Percentiles rank a stretch among this genome's conserved stretches.
Evolutionary conservation across 306 rosid species (phyloP).

Genomic region (Clitoria ternatea): DNA sequence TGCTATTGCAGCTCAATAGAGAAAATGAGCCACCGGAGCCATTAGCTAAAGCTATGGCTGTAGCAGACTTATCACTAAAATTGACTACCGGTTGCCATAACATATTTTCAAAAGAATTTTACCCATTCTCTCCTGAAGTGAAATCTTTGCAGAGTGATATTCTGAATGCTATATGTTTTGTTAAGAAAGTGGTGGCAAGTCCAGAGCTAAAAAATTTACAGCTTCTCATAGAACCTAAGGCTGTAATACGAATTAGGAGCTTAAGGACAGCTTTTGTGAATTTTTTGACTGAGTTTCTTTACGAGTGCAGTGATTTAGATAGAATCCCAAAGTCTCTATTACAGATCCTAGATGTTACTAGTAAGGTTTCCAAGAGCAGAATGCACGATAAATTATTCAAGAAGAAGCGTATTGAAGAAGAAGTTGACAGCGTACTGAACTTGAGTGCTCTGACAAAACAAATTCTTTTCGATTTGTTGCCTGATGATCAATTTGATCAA

Average conservation of each 20-base stretch:
- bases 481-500: constrained; percentile 46
- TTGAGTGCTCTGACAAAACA: constrained; percentile 74
- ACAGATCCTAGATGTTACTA: constrained; percentile 47
- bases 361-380: constrained; percentile 32
- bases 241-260: constrained; percentile 38
- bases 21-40: constrained; percentile 53
- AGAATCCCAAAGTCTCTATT: constrained; percentile 49
- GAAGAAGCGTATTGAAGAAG: constrained; percentile 53
- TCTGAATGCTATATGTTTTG: constrained; percentile 58
- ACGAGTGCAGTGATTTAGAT: constrained; percentile 67
- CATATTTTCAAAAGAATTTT: constrained; percentile 40
- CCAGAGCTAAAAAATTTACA: constrained; percentile 48
- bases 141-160: constrained; percentile 66
- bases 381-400: neutral
- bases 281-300: constrained; percentile 62
- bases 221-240: constrained; percentile 55
- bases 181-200: constrained; percentile 32
- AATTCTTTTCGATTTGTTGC: constrained; percentile 54
- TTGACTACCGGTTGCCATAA: constrained; percentile 44
- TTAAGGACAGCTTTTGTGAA: constrained; percentile 44
- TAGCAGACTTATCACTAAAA: constrained; percentile 64
- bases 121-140: constrained; percentile 52
- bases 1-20: constrained; percentile 50
- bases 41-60: constrained; percentile 79
- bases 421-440: constrained; percentile 59